These are phyloP conservation scores for Brasilioporus rufonigricans DNA, from an alignment of 768 basidiomycete species.

Conservation along the genomic window DNA sequence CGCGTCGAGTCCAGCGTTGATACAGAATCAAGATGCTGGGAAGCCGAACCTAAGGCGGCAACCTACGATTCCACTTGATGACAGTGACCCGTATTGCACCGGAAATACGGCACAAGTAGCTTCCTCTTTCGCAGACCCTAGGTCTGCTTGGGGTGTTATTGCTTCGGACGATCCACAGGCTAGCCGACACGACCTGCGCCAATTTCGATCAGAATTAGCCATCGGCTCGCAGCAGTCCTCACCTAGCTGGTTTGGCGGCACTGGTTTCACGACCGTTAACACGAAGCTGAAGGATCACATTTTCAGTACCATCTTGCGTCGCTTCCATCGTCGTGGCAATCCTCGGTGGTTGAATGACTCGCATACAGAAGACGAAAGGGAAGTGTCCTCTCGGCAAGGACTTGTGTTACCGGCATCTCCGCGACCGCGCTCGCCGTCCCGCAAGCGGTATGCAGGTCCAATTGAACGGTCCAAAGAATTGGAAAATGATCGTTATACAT, in stretches of 20 bases:
- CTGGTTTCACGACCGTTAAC: slow-evolving; percentile 91
- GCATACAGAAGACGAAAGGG: slow-evolving; percentile 58
- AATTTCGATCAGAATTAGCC: slow-evolving; percentile 41
- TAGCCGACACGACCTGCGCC: slow-evolving; percentile 33
- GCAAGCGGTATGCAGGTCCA: slow-evolving; percentile 21
- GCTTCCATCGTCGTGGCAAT: slow-evolving; percentile 55
- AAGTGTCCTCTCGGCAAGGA: slow-evolving; percentile 43
- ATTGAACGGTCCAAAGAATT: slow-evolving; percentile 40
- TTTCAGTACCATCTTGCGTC: slow-evolving; percentile 81
- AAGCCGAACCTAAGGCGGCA: slow-evolving; percentile 33
- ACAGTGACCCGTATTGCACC: slow-evolving; percentile 46
- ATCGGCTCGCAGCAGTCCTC: slow-evolving; percentile 32
- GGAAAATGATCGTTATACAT: slow-evolving; percentile 35
- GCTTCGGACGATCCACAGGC: slow-evolving; percentile 27
- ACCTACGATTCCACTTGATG: slow-evolving; percentile 35
- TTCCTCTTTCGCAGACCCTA: slow-evolving; percentile 25
- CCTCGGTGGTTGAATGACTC: slow-evolving; percentile 34
- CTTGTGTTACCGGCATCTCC: slow-evolving; percentile 14
- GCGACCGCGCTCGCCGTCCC: slow-evolving; percentile 16
- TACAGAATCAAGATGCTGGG: slow-evolving; percentile 29
- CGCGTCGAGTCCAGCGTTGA: slow-evolving; percentile 72
- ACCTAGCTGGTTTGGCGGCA: slow-evolving; percentile 75
- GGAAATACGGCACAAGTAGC: slow-evolving; percentile 31
- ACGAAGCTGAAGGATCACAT: slow-evolving; percentile 94
- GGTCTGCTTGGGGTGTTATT: slow-evolving; percentile 14